Conservation (phyloP, 345 rosid genomes). For the Eucalyptus melliodora region DNA sequence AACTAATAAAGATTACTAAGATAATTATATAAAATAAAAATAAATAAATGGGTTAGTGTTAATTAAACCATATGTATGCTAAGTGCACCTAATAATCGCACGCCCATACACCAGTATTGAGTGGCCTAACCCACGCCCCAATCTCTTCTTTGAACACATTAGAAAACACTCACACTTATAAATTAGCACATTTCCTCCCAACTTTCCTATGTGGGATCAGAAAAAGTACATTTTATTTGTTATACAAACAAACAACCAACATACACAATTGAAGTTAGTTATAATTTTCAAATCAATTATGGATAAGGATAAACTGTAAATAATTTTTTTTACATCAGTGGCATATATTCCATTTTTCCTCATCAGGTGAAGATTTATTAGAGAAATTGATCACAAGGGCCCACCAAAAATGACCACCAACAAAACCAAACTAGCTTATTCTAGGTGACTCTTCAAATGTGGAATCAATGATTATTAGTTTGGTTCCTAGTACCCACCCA, state of each 20-base stretch:
- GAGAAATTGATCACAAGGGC: neutral
- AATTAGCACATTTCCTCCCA: neutral
- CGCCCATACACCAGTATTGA: accelerated
- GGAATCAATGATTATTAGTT: neutral
- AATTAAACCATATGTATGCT: accelerated
- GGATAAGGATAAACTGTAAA: too few relatives aligned
- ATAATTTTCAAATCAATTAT: too few relatives aligned
- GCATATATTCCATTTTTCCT: neutral
- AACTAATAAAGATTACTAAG: too few relatives aligned
- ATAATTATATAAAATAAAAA: too few relatives aligned
- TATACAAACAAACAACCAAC: neutral
- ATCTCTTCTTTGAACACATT: neutral
- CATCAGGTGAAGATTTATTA: neutral
- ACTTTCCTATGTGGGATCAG: accelerated
- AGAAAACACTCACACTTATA: neutral
- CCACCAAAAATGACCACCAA: neutral
- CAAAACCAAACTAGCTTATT: accelerated
- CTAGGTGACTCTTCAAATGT: neutral
- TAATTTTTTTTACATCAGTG: neutral
- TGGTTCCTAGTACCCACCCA: neutral
- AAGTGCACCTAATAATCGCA: too few relatives aligned
- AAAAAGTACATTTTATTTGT: too few relatives aligned
- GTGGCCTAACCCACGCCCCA: neutral
- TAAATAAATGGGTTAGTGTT: too few relatives aligned
- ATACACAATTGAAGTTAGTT: too few relatives aligned